phyloP scores from a whole-genome alignment of 495 filamentous ascomycete genomes.

The Penicillium desertorum region DNA sequence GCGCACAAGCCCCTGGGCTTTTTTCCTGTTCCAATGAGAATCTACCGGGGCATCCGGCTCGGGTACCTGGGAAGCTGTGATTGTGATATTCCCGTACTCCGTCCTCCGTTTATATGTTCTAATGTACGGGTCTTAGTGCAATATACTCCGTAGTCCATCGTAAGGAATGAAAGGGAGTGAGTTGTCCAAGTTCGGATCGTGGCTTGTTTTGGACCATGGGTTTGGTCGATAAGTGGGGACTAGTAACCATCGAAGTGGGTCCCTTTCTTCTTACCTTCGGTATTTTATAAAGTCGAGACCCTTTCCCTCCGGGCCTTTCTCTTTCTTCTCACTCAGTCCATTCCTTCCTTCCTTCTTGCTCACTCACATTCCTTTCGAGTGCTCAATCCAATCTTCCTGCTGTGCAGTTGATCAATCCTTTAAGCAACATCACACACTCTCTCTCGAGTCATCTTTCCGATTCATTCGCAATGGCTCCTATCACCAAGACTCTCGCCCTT shows the following conservation, averaged over 20 bases:
- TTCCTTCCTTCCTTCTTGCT: conserved; percentile 23
- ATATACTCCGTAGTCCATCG: too few relatives aligned
- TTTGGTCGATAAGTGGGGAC: conserved; percentile 1
- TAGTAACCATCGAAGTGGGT: background rate
- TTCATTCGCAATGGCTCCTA: conserved; percentile 40
- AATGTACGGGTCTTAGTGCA: too few relatives aligned
- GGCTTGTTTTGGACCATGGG: conserved; percentile 8
- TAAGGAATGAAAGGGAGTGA: background rate
- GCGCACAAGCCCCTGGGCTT: conserved; percentile 4
- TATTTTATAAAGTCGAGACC: conserved; percentile 12
- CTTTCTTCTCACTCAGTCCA: conserved; percentile 12
- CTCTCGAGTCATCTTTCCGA: conserved; percentile 12
- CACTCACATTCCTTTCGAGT: conserved; percentile 33
- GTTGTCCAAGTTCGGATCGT: background rate
- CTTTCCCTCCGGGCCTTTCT: background rate
- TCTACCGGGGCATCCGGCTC: background rate
- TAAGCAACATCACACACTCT: conserved; percentile 10
- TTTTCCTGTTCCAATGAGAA: background rate
- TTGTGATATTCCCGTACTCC: background rate
- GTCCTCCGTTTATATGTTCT: background rate
- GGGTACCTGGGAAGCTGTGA: conserved; percentile 1
- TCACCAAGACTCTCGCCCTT: conserved; percentile 45
- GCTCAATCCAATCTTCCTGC: conserved; percentile 30
- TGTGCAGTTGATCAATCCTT: conserved; percentile 41
- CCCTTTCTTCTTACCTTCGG: background rate